Percentiles rank a stretch among this genome's conserved stretches.
These are phyloP conservation scores for Microbotryum silenes-acaulis DNA, from an alignment of 1,284 basidiomycete species.

Conservation along the genomic window DNA sequence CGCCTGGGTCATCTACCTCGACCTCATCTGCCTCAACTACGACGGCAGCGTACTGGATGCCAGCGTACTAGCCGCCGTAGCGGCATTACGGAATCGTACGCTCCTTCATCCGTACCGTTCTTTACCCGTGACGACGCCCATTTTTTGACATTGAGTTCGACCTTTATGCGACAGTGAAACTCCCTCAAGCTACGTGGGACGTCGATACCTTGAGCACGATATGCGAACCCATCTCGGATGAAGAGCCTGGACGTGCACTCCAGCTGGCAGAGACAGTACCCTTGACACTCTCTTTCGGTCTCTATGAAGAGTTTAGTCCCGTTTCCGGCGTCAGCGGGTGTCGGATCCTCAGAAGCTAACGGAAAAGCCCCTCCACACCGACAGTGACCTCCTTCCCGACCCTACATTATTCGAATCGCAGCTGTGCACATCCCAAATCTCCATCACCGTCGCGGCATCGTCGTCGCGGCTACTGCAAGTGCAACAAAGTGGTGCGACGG, in stretches of 20 bases:
- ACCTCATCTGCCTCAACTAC: constrained; percentile 90
- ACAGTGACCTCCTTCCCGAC: constrained; percentile 25
- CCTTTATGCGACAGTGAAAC: constrained; percentile 5
- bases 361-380: not conserved
- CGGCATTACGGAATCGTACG: constrained; percentile 76
- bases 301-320: constrained; percentile 26
- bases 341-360: not conserved
- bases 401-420: constrained; percentile 26
- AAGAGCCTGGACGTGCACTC: constrained; percentile 7
- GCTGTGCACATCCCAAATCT: constrained; percentile 23
- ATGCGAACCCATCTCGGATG: constrained; percentile 15
- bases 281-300: constrained; percentile 20
- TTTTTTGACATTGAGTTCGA: no score
- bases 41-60: constrained; percentile 95
- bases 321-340: not conserved
- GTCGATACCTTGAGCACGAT: constrained; percentile 7
- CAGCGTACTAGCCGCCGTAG: constrained; percentile 73
- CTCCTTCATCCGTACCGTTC: constrained; percentile 16
- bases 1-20: constrained; percentile 86
- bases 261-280: constrained; percentile 8
- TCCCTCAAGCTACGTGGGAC: constrained; percentile 21
- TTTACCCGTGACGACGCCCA: no score
- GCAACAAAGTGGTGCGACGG: constrained; percentile 22
- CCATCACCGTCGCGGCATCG: constrained; percentile 6
- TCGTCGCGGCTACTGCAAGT: constrained; percentile 10